A percentile compares a stretch with the other conserved stretches of the same genome.
Conservation (phyloP, 1,284 basidiomycete genomes). For the Anthracocystis setariae region DNA sequence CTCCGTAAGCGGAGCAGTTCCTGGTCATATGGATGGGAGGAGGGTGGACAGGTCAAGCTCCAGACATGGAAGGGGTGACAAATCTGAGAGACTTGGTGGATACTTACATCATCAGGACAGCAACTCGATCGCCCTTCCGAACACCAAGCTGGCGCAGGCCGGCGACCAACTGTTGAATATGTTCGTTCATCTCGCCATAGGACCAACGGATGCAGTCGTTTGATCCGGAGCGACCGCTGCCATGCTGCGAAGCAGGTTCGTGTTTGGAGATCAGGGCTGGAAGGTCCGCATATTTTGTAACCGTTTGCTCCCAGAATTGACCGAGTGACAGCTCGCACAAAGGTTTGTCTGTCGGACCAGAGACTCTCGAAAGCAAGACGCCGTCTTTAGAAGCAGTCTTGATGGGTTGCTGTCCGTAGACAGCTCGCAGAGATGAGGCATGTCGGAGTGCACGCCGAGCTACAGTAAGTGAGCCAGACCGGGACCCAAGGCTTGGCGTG, state of each 20-base stretch:
- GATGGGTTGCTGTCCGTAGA: conserved; percentile 33
- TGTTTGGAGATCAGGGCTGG: conserved; percentile 77
- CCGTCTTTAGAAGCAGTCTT: conserved; percentile 11
- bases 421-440: conserved; percentile 12
- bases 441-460: conserved; percentile 3
- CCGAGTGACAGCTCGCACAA: conserved; percentile 75
- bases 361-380: conserved; percentile 50
- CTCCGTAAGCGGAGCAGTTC: conserved; percentile 76
- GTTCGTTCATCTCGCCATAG: conserved; percentile 76
- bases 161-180: conserved; percentile 76
- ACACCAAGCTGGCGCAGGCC: conserved; percentile 77
- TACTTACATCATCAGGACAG: conserved; percentile 76
- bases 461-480: not conserved
- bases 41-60: no score
- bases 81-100: not conserved
- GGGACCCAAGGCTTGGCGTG: no score
- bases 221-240: conserved; percentile 61
- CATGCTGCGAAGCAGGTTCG: conserved; percentile 74
- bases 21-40: not conserved
- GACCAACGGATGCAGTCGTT: conserved; percentile 76
- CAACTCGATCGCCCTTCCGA: conserved; percentile 80
- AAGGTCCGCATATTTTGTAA: conserved; percentile 71
- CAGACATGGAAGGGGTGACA: no score
- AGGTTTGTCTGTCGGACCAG: conserved; percentile 74
- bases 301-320: conserved; percentile 75